Evolutionary conservation across 805 yeast species (phyloP).

Genomic region (Metschnikowia drakensbergensis): DNA sequence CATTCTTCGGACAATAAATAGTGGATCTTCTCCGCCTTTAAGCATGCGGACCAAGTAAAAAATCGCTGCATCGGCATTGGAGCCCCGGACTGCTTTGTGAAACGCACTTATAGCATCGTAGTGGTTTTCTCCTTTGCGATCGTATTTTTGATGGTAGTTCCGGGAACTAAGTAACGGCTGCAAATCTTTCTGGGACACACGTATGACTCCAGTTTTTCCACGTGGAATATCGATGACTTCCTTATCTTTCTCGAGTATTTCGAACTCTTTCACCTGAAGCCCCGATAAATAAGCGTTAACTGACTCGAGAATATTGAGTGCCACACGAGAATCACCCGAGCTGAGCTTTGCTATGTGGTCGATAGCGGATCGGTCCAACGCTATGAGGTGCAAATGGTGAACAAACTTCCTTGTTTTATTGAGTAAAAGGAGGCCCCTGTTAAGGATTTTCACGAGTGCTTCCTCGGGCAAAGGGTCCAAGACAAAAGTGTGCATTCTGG

Average conservation of each 20-base stretch:
- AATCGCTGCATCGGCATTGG: conserved; percentile 84
- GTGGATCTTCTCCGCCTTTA: conserved; percentile 89
- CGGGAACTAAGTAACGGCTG: conserved; percentile 41
- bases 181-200: conserved; percentile 36
- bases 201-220: conserved; percentile 30
- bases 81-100: conserved; percentile 89
- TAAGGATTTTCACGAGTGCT: conserved; percentile 33
- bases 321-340: conserved; percentile 86
- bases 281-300: conserved; percentile 52
- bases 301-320: conserved; percentile 75
- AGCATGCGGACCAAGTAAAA: conserved; percentile 87
- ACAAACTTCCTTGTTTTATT: conserved; percentile 58
- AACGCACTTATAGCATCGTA: conserved; percentile 95
- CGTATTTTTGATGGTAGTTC: conserved; percentile 60
- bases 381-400: conserved; percentile 46
- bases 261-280: conserved; percentile 19
- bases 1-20: conserved; percentile 86
- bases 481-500: conserved; percentile 43
- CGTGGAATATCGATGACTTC: conserved; percentile 10
- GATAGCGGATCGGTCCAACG: conserved; percentile 53
- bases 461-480: conserved; percentile 37
- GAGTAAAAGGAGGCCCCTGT: conserved; percentile 45
- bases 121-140: conserved; percentile 85
- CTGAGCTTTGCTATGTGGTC: conserved; percentile 69
- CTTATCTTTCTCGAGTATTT: conserved; percentile 12